Evolutionary conservation across 306 rosid genomes (phyloP).

Genomic region (Lagenaria siceraria): DNA sequence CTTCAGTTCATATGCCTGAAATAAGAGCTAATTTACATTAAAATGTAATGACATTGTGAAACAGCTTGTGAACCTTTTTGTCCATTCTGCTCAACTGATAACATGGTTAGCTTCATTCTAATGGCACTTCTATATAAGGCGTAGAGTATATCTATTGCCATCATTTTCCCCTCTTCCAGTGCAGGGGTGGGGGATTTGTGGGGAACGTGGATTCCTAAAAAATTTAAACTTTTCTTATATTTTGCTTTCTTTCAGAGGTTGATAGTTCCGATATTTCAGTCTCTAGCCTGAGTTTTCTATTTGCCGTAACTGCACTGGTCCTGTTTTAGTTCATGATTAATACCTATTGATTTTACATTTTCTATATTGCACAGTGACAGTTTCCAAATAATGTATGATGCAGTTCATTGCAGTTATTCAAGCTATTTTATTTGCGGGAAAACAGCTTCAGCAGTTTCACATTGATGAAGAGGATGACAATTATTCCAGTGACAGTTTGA

Average conservation of each 20-base stretch:
- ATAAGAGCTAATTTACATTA: not conserved
- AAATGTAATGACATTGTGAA: not conserved
- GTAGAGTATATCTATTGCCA: not conserved
- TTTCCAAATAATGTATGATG: slow-evolving; percentile 11
- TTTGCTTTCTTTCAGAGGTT: not conserved
- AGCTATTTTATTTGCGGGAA: slow-evolving; percentile 66
- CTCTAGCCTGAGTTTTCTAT: not conserved
- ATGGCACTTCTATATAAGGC: not conserved
- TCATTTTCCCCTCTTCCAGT: not conserved
- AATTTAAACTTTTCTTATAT: not conserved
- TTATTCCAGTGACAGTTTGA: slow-evolving; percentile 5
- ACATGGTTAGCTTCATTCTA: not conserved
- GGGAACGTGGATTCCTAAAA: not conserved
- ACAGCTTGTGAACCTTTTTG: not conserved
- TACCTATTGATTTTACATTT: slow-evolving; percentile 5
- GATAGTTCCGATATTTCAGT: not conserved
- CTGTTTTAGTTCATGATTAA: not conserved
- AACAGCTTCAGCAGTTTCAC: slow-evolving; percentile 69
- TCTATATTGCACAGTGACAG: not conserved
- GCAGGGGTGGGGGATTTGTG: not conserved
- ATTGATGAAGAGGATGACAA: slow-evolving; percentile 28
- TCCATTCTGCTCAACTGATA: not conserved
- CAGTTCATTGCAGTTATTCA: slow-evolving; percentile 83
- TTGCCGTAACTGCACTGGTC: not conserved
- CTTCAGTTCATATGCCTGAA: slow-evolving; percentile 3